Evolutionary conservation across 768 basidiomycete species (phyloP).

Genomic region (Termitomyces sp.): DNA sequence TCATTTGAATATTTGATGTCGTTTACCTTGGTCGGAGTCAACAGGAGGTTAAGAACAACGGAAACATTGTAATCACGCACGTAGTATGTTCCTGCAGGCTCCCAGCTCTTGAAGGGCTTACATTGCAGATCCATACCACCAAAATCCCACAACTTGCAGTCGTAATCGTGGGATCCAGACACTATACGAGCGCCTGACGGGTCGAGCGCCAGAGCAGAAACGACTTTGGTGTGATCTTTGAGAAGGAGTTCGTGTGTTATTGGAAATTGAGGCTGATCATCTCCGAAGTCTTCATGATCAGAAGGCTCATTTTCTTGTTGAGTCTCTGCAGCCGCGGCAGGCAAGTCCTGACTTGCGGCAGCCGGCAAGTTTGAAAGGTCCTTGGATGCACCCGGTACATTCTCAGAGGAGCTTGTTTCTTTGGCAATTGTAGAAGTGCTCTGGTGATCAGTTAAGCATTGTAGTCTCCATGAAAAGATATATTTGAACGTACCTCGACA

Average conservation of each 20-base stretch:
- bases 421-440: not conserved
- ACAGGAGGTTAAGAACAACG: not conserved
- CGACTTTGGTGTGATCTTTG: conserved; percentile 95
- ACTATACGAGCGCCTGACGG: conserved; percentile 89
- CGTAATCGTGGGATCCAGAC: conserved; percentile 95
- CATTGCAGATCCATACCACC: conserved; percentile 91
- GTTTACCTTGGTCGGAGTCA: conserved; percentile 55
- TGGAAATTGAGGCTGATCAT: conserved; percentile 65
- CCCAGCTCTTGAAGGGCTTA: conserved; percentile 96
- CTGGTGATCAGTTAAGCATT: conserved; percentile 1
- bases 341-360: conserved; percentile 16
- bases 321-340: conserved; percentile 15
- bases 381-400: conserved; percentile 15
- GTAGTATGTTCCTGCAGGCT: conserved; percentile 90
- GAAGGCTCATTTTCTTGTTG: conserved; percentile 46
- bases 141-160: conserved; percentile 98
- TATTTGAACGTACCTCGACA: conserved; percentile 32
- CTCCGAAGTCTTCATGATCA: conserved; percentile 38
- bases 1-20: conserved; percentile 88
- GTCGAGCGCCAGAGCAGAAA: conserved; percentile 89
- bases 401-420: not conserved
- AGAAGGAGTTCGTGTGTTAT: conserved; percentile 86
- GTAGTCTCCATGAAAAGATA: not conserved
- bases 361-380: conserved; percentile 2
- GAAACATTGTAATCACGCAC: conserved; percentile 36